Conservation (phyloP, 1,284 basidiomycete species). For the Ceratobasidium papillatum region DNA sequence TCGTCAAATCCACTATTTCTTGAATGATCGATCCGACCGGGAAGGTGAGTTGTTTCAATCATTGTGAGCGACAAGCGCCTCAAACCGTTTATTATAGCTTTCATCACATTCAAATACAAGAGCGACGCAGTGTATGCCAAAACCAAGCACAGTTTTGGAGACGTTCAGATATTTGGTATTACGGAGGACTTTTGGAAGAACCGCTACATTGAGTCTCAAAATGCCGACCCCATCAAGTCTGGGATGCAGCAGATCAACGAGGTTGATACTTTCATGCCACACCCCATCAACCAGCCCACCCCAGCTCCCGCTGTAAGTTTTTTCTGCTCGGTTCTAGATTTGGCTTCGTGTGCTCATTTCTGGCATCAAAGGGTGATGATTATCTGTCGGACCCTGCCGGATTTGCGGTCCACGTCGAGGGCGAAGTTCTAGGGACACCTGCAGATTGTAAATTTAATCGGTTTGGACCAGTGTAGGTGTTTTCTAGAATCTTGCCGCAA, state of each 20-base stretch:
- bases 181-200: conserved; percentile 37
- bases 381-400: conserved; percentile 38
- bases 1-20: conserved; percentile 33
- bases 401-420: conserved; percentile 37
- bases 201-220: conserved; percentile 34
- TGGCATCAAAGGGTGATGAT: conserved; percentile 20
- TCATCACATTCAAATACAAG: conserved; percentile 38
- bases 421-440: conserved; percentile 29
- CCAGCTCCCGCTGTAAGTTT: conserved; percentile 14
- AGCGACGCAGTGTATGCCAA: conserved; percentile 37
- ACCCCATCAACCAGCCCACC: conserved; percentile 10
- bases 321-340: not conserved
- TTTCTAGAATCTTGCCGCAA: not conserved
- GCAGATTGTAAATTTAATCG: conserved; percentile 23
- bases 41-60: conserved; percentile 1
- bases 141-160: conserved; percentile 34
- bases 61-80: not conserved
- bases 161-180: conserved; percentile 33
- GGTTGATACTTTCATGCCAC: conserved; percentile 34
- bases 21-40: conserved; percentile 28
- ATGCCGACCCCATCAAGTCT: conserved; percentile 25
- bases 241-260: conserved; percentile 33
- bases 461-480: conserved; percentile 33
- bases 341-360: not conserved
- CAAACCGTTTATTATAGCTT: conserved; percentile 1